Conservation (phyloP, 495 filamentous ascomycete species). For the Sporormia fimetaria region DNA sequence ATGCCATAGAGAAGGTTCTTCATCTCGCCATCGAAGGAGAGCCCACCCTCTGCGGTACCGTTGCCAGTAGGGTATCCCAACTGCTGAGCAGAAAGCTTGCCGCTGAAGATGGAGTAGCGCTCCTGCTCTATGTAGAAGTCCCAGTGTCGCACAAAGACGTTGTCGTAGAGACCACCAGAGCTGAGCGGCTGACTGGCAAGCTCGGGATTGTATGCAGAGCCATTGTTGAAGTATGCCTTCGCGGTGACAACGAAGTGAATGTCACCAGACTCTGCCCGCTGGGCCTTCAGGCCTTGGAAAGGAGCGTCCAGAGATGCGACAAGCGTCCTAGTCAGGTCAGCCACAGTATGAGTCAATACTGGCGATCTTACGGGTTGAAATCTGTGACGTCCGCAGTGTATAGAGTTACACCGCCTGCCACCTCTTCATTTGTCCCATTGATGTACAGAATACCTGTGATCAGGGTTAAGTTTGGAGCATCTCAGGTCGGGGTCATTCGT, state of each 20-base stretch:
- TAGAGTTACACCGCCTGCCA: slow-evolving; percentile 36
- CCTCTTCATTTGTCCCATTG: slow-evolving; percentile 38
- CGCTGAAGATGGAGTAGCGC: slow-evolving; percentile 39
- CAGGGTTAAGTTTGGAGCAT: too few species aligned
- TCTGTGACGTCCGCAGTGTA: slow-evolving; percentile 31
- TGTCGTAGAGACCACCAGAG: slow-evolving; percentile 55
- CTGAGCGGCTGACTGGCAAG: slow-evolving; percentile 45
- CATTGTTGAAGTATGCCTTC: slow-evolving; percentile 45
- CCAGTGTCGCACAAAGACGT: slow-evolving; percentile 69
- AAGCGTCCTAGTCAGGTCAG: slow-evolving; percentile 5
- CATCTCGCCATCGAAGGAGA: slow-evolving; percentile 20
- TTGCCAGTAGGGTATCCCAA: too few species aligned
- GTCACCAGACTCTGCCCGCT: slow-evolving; percentile 17
- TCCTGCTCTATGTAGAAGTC: slow-evolving; percentile 49
- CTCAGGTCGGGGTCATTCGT: too few species aligned
- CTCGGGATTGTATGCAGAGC: slow-evolving; percentile 50
- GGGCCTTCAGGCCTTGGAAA: slow-evolving; percentile 23
- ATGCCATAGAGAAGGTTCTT: slow-evolving; percentile 38
- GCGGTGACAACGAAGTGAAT: slow-evolving; percentile 32
- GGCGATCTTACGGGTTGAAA: slow-evolving; percentile 7
- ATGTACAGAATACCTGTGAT: slow-evolving; percentile 39
- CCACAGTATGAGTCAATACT: background rate
- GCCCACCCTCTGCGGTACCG: slow-evolving; percentile 18
- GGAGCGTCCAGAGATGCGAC: slow-evolving; percentile 20
- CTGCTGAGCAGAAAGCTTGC: slow-evolving; percentile 31